Evolutionary conservation across 78 protist genomes (phyloP), one percentile per base, ranked within the genome.

Genomic region (Chrysochromulina tobinii): DNA sequence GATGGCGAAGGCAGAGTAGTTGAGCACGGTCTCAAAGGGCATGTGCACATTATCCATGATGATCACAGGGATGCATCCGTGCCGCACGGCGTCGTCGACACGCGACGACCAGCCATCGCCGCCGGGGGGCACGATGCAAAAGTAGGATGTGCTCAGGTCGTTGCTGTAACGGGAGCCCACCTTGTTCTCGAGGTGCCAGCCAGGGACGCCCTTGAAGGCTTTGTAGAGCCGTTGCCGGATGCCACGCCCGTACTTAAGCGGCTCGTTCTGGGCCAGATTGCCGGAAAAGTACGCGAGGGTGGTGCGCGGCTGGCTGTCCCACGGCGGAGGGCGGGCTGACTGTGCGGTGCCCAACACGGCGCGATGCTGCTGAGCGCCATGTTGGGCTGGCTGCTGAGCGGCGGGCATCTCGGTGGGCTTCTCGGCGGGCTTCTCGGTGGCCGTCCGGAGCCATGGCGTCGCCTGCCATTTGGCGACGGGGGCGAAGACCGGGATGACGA

Each of bases 101-200:
- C 91, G 64, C 53, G 86, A 64, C 25, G 91, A 69, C 86, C 85
- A 88, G 61, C 84, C 91, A n/a, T 53, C 58, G 27, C 83, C 61
- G 20, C 91, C 91, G 38, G 81, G 84, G 25, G 85, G 91, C 21
- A 77, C 81, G 51, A 88, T 23, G 85, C 91, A 88, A 15, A 88
- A 88, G 12, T 23, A 20, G 48, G 91, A 53, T 12, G 2, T 3
- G 14, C 64, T 11, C 11, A 79, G 87, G 48, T 79, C 87, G 50
- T 1, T 3, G 5, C 23, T 1, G 87, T 79, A 79, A 27, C 9
- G 5, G 48, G 48, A 12, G 20, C 87, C 87, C 51, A 59, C 64
- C 12, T 3, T 8, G 57, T 48, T 50, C 15, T 23, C 64, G 9
- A 79, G 87, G 50, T 0, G 15, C 87, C 87, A 79, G 38, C 87